Percentiles rank a stretch among this genome's conserved stretches.
These are phyloP conservation scores for Ascochyta koolunga DNA, from an alignment of 2,329 filamentous ascomycete species.

Conservation along the genomic window DNA sequence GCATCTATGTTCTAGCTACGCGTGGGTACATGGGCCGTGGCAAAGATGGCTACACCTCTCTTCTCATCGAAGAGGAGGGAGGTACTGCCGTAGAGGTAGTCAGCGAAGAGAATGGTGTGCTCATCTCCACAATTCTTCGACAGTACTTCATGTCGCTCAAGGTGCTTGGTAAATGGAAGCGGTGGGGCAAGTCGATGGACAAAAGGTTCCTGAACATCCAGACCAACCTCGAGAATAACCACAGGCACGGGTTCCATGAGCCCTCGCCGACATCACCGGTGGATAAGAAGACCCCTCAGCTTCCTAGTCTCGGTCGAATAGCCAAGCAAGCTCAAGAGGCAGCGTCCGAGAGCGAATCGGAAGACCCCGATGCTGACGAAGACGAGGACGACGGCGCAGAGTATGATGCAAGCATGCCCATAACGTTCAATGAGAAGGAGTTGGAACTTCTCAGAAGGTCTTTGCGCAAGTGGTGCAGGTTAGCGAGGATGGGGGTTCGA, in stretches of 20 bases:
- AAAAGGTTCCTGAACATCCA: constrained; percentile 72
- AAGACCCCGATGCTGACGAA: constrained; percentile 46
- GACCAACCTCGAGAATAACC: constrained; percentile 61
- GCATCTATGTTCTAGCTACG: constrained; percentile 75
- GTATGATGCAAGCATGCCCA: constrained; percentile 55
- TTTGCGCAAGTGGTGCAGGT: constrained; percentile 73
- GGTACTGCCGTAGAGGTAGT: constrained; percentile 79
- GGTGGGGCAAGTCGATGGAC: constrained; percentile 67
- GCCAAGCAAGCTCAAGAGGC: constrained; percentile 15
- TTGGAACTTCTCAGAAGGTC: constrained; percentile 71
- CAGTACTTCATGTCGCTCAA: constrained; percentile 91
- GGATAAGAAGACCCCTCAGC: constrained; percentile 12
- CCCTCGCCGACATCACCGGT: constrained; percentile 37
- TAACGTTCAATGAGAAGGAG: constrained; percentile 43
- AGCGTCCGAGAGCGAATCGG: constrained; percentile 26
- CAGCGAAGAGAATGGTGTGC: constrained; percentile 82
- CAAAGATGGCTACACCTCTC: constrained; percentile 80
- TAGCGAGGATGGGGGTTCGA: constrained; percentile 64
- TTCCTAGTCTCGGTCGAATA: constrained; percentile 22
- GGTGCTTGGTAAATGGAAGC: constrained; percentile 78
- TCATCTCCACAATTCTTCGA: constrained; percentile 83
- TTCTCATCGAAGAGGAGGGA: constrained; percentile 78
- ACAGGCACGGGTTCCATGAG: constrained; percentile 58
- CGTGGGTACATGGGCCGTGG: constrained; percentile 88
- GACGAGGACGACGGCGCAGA: constrained; percentile 49